Evolutionary conservation across 768 basidiomycete genomes (phyloP).

Genomic region (Suillus clintonianus): DNA sequence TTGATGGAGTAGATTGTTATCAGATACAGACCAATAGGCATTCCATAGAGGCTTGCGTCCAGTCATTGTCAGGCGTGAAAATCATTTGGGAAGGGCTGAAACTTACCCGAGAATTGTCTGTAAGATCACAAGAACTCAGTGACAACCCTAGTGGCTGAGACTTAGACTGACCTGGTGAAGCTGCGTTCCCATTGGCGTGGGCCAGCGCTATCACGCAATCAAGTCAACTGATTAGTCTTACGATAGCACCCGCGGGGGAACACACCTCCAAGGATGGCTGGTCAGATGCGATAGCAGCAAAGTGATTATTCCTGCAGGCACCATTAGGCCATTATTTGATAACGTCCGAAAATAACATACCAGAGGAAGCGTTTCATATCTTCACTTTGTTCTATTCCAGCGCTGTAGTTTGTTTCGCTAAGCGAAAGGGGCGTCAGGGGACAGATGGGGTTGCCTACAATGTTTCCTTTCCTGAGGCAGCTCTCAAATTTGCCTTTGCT

Average conservation of each 20-base stretch:
- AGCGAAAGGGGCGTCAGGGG: neutral
- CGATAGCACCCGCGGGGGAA: slow-evolving; percentile 1
- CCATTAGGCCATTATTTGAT: neutral
- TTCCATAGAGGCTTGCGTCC: slow-evolving; percentile 59
- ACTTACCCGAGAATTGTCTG: slow-evolving; percentile 64
- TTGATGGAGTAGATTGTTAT: neutral
- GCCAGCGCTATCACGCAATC: slow-evolving; percentile 49
- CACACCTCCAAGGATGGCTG: slow-evolving; percentile 64
- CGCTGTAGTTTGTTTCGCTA: slow-evolving; percentile 35
- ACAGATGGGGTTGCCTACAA: slow-evolving; percentile 44
- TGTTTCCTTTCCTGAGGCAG: slow-evolving; percentile 40
- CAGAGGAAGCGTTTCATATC: slow-evolving; percentile 77
- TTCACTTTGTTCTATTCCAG: slow-evolving; percentile 67
- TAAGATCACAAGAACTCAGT: slow-evolving; percentile 7
- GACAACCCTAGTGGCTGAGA: neutral
- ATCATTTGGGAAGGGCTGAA: neutral
- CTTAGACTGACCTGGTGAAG: slow-evolving; percentile 56
- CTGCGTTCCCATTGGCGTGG: slow-evolving; percentile 43
- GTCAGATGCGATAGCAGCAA: slow-evolving; percentile 69
- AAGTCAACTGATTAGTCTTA: slow-evolving; percentile 8
- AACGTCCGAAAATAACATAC: slow-evolving; percentile 34
- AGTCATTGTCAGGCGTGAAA: neutral
- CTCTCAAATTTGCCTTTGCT: slow-evolving; percentile 44
- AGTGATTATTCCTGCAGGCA: slow-evolving; percentile 65
- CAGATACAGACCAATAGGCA: slow-evolving; percentile 59